These are phyloP conservation scores for Pinguiococcus pyrenoidosus DNA, from an alignment of 108 stramenopile genomes.

Conservation along the genomic window DNA sequence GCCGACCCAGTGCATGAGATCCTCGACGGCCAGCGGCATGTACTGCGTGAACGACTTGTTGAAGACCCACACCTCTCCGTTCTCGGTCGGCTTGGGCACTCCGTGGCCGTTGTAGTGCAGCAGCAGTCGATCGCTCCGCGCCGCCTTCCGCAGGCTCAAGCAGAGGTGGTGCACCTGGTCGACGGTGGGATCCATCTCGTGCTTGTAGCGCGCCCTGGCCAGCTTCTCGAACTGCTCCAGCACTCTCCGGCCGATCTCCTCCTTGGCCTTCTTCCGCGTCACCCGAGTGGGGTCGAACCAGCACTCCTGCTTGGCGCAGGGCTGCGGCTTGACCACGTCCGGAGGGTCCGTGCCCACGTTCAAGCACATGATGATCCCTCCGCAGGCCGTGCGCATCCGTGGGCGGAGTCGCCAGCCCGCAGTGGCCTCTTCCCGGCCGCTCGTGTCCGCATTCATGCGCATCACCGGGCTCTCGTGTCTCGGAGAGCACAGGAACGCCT, in stretches of 20 bases:
- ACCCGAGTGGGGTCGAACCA: constrained; percentile 82
- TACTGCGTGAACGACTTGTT: constrained; percentile 93
- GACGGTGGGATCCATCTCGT: constrained; percentile 80
- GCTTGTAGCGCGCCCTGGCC: constrained; percentile 56
- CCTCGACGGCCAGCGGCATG: constrained; percentile 74
- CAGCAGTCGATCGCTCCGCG: constrained; percentile 63
- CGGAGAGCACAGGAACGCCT: too few relatives aligned
- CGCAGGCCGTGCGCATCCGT: constrained; percentile 78
- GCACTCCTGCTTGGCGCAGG: constrained; percentile 75
- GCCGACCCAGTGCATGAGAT: constrained; percentile 74
- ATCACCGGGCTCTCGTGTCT: too few relatives aligned
- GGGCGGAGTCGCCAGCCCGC: constrained; percentile 85
- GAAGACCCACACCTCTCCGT: constrained; percentile 61
- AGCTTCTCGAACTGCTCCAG: constrained; percentile 78
- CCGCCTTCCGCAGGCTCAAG: constrained; percentile 50
- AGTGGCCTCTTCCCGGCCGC: too few relatives aligned
- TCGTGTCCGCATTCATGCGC: too few relatives aligned
- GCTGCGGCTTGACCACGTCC: constrained; percentile 67
- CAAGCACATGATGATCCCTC: constrained; percentile 81
- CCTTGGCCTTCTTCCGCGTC: constrained; percentile 56
- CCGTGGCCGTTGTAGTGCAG: constrained; percentile 98
- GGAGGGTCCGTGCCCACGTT: constrained; percentile 95
- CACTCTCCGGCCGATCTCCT: constrained; percentile 65
- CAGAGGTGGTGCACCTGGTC: constrained; percentile 74
- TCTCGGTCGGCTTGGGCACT: constrained; percentile 74